Evolutionary conservation across 768 basidiomycete genomes (phyloP).

Genomic region (Phaeotremella skinneri): DNA sequence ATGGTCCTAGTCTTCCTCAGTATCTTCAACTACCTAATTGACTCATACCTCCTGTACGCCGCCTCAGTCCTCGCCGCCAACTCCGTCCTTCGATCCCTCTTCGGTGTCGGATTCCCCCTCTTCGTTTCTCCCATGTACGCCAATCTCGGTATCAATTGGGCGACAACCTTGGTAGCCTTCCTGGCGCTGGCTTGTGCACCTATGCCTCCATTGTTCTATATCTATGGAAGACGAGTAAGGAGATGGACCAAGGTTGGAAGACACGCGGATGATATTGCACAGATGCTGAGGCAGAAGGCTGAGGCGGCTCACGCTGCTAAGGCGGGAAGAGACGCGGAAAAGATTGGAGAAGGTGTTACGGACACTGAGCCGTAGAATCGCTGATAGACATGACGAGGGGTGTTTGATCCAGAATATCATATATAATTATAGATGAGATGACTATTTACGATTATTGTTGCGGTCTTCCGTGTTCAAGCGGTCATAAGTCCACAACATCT

Average conservation of each 20-base stretch:
- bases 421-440: too few relatives aligned
- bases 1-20: conserved; percentile 63
- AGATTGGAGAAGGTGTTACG: too few relatives aligned
- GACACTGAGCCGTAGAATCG: too few relatives aligned
- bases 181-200: conserved; percentile 36
- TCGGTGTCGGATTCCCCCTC: conserved; percentile 47
- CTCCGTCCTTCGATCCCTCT: conserved; percentile 47
- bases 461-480: too few relatives aligned
- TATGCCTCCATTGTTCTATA: conserved; percentile 39
- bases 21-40: conserved; percentile 66
- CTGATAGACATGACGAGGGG: too few relatives aligned
- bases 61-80: conserved; percentile 51
- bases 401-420: too few relatives aligned
- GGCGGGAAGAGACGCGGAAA: background rate
- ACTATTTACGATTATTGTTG: too few relatives aligned
- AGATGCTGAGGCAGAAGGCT: conserved; percentile 18
- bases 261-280: conserved; percentile 33
- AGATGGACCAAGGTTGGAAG: conserved; percentile 22
- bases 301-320: background rate
- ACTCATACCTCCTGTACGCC: conserved; percentile 52
- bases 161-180: conserved; percentile 33
- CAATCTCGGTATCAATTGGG: conserved; percentile 49
- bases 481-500: too few relatives aligned
- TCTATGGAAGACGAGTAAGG: conserved; percentile 26
- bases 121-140: conserved; percentile 47